phyloP scores from a whole-genome alignment of 805 yeast species.

The Maudiozyma bulderi region DNA sequence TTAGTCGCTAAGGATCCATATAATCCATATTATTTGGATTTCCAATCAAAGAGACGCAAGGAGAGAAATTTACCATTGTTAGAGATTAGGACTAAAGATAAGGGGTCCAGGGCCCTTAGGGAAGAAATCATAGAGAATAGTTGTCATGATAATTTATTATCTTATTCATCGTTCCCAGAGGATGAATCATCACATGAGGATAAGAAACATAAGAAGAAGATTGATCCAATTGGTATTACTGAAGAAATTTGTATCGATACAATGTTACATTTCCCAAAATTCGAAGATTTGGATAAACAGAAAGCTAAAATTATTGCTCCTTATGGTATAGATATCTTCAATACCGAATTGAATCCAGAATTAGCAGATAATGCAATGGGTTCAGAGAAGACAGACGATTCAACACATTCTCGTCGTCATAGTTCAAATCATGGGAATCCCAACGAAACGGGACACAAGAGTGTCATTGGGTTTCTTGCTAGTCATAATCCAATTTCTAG shows the following conservation, averaged over 20 bases:
- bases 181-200: neutral
- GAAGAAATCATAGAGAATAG: constrained; percentile 48
- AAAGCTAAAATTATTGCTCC: constrained; percentile 25
- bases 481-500: constrained; percentile 6
- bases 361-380: too few species aligned
- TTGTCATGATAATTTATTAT: constrained; percentile 50
- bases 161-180: constrained; percentile 32
- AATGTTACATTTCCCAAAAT: constrained; percentile 26
- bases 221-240: constrained; percentile 13
- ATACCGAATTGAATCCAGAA: constrained; percentile 14
- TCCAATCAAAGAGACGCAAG: constrained; percentile 24
- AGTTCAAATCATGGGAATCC: neutral
- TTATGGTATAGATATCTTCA: constrained; percentile 28
- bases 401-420: neutral
- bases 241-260: constrained; percentile 26
- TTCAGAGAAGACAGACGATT: neutral
- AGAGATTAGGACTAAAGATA: constrained; percentile 54
- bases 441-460: constrained; percentile 5
- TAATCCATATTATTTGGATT: constrained; percentile 30
- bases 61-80: constrained; percentile 53
- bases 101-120: constrained; percentile 42
- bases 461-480: constrained; percentile 15
- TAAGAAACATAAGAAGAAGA: constrained; percentile 20
- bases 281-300: constrained; percentile 21
- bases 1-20: constrained; percentile 28